These are phyloP conservation scores for Penicillium nucicola DNA, from an alignment of 495 filamentous ascomycete species.

Conservation along the genomic window DNA sequence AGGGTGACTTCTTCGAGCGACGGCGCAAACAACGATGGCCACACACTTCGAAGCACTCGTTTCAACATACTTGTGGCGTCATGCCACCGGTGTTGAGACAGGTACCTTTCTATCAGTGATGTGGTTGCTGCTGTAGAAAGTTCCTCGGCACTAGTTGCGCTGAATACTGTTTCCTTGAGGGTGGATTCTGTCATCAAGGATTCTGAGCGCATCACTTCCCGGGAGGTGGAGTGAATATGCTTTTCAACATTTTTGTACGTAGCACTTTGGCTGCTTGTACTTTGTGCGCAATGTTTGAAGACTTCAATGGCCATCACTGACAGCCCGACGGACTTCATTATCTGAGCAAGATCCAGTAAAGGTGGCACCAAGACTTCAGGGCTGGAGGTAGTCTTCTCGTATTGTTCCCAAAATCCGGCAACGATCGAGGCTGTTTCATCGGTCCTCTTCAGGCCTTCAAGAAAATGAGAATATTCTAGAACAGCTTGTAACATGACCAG, in stretches of 20 bases:
- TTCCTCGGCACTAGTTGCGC: conserved; percentile 16
- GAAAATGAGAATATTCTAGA: conserved; percentile 17
- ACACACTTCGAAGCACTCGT: conserved; percentile 15
- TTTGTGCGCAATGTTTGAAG: conserved; percentile 18
- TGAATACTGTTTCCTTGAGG: conserved; percentile 20
- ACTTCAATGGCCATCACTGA: conserved; percentile 15
- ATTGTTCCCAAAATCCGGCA: conserved; percentile 19
- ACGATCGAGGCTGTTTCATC: conserved; percentile 21
- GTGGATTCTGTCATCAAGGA: conserved; percentile 17
- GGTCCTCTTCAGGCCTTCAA: conserved; percentile 12
- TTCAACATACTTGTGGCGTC: conserved; percentile 21
- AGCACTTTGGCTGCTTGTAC: conserved; percentile 13
- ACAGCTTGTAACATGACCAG: conserved; percentile 13
- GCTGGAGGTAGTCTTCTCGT: conserved; percentile 14
- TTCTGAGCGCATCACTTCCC: conserved; percentile 15
- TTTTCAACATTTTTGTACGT: conserved; percentile 18
- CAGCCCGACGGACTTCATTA: conserved; percentile 22
- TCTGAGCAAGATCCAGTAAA: conserved; percentile 16
- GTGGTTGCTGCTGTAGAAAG: conserved; percentile 13
- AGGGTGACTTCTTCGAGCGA: conserved; percentile 18
- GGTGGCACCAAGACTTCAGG: conserved; percentile 12
- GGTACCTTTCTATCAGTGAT: conserved; percentile 16
- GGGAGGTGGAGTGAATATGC: background rate
- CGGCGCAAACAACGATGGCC: conserved; percentile 17
- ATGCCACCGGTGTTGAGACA: conserved; percentile 23